Conservation (phyloP, 192 early-diverging fungal genomes). For the Coemansia sp. region DNA sequence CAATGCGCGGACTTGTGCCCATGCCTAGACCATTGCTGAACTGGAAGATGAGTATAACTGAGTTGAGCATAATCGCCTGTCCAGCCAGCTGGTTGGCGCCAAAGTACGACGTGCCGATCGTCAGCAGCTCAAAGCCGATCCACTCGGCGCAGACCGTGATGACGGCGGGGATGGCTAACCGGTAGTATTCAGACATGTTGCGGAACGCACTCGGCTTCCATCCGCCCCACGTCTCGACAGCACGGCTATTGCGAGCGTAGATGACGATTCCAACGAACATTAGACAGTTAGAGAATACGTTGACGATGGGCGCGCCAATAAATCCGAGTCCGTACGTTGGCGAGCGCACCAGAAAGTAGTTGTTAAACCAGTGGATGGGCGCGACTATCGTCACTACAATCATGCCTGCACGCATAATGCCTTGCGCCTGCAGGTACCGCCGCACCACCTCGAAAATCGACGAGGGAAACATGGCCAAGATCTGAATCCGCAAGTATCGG, state of each 20-base stretch:
- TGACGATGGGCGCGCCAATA: slow-evolving; percentile 85
- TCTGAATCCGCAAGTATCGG: slow-evolving; percentile 64
- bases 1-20: slow-evolving; percentile 57
- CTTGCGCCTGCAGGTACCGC: slow-evolving; percentile 88
- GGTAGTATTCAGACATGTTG: slow-evolving; percentile 57
- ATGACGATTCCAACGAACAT: slow-evolving; percentile 65
- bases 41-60: slow-evolving; percentile 55
- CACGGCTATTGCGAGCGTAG: slow-evolving; percentile 65
- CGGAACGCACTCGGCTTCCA: slow-evolving; percentile 56
- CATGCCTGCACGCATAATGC: slow-evolving; percentile 84
- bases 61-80: slow-evolving; percentile 62
- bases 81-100: slow-evolving; percentile 61
- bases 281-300: slow-evolving; percentile 73
- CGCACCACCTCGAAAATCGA: slow-evolving; percentile 86
- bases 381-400: slow-evolving; percentile 69
- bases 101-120: slow-evolving; percentile 59
- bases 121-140: slow-evolving; percentile 59
- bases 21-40: slow-evolving; percentile 60
- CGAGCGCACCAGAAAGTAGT: slow-evolving; percentile 81
- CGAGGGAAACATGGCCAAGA: slow-evolving; percentile 75
- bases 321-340: slow-evolving; percentile 68
- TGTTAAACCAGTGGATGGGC: slow-evolving; percentile 76
- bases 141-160: slow-evolving; percentile 75
- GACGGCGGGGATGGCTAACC: slow-evolving; percentile 72
- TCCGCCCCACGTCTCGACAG: slow-evolving; percentile 69